These are phyloP conservation scores for Quercus mongolica DNA, from an alignment of 306 rosid species.

Conservation along the genomic window DNA sequence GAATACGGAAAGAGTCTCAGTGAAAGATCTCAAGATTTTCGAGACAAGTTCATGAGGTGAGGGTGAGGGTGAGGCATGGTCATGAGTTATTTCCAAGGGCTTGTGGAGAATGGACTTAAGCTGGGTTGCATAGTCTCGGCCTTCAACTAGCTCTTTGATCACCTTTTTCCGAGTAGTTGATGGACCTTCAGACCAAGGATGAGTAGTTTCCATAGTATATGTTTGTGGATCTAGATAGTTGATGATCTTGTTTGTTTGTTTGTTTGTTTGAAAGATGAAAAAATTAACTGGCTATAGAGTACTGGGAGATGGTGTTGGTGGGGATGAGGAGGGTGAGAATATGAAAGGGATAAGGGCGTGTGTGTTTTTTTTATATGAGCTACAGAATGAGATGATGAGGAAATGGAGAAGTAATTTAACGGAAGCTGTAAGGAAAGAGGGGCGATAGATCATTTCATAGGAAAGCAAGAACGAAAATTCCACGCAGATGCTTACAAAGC, in stretches of 20 bases:
- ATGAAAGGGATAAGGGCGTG: constrained; percentile 8
- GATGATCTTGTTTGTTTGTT: background rate
- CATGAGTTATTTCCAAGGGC: background rate
- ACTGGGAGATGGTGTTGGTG: no score
- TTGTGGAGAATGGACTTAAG: constrained; percentile 43
- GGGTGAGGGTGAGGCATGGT: background rate
- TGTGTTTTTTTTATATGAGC: background rate
- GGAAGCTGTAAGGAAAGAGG: constrained; percentile 47
- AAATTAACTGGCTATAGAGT: no score
- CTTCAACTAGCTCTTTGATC: constrained; percentile 33
- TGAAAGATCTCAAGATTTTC: constrained; percentile 42
- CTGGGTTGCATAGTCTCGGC: constrained; percentile 36
- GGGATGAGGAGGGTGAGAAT: background rate
- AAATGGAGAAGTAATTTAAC: constrained; percentile 36
- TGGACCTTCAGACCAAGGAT: background rate
- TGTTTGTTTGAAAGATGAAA: no score
- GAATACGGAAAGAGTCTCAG: constrained; percentile 38
- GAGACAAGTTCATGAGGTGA: constrained; percentile 33
- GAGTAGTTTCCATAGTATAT: constrained; percentile 24
- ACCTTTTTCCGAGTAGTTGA: constrained; percentile 1
- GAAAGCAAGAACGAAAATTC: constrained; percentile 14
- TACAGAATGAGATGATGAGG: constrained; percentile 15
- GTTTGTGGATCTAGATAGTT: background rate
- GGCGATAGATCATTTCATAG: background rate
- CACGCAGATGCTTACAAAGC: constrained; percentile 17